Evolutionary conservation across 75 land plant genomes (phyloP), one percentile per base, ranked within the genome.

Genomic region (Larix kaempferi): DNA sequence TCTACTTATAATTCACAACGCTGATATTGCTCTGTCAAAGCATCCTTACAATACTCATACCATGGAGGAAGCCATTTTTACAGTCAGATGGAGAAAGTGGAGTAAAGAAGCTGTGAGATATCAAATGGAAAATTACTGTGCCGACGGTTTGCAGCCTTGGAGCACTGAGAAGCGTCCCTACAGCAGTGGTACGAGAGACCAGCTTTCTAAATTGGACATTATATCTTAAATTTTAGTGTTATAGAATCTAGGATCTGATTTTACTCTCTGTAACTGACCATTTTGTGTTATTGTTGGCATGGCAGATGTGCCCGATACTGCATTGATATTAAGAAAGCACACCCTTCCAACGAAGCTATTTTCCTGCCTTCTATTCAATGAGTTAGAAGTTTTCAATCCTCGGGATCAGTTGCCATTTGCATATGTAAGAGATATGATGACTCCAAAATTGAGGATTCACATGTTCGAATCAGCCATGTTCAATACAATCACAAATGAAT

Each of bases 291-390:
- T n/a, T n/a, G n/a, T n/a, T n/a, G n/a, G 2, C 17, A 37, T 63
- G n/a, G n/a, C 84, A 89, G 94, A 92, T 82, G 94, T 92, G n/a
- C 94, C 94, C 22, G 94, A 92, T 73, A 87, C 83, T 61, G 89
- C 87, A 16, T 56, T 92, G 27, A 92, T 92, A 1, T 3, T 89
- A 13, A 80, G 94, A 66, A 89, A 78, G 76, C 94, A 92, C 59
- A 84, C 82, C 25, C 4, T 76, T 6, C 76, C 37, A 6, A 89
- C 85, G 77, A 88, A 89, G 35, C 82, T 85, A 1, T 92, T 89
- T 73, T 89, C 94, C 0, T 92, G 94, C 78, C 88, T 92, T 0
- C 33, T 88, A 74, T 92, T 92, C 83, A 92, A 89, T 60, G 94
- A 92, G 60, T 67, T 92, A 39, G 90, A 92, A 57, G 87, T 79